phyloP scores from a whole-genome alignment of 768 basidiomycete species.

The Pulveroboletus frians region DNA sequence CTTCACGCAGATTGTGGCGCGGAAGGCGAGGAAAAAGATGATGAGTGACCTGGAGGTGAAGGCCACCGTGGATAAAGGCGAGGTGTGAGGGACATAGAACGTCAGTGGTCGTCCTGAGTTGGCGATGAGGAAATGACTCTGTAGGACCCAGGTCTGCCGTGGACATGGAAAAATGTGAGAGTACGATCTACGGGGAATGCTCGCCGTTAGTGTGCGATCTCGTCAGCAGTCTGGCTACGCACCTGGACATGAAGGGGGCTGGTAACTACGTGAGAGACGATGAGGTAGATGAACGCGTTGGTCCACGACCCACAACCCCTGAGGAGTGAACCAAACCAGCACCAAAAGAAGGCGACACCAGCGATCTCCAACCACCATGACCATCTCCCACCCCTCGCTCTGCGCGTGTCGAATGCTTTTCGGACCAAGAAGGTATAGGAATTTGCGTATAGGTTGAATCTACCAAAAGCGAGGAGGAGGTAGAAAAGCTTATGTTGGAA shows the following conservation, averaged over 20 bases:
- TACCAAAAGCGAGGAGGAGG: slow-evolving; percentile 79
- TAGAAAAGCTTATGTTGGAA: slow-evolving; percentile 94
- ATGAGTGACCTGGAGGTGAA: slow-evolving; percentile 96
- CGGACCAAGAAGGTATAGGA: slow-evolving; percentile 74
- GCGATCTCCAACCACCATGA: slow-evolving; percentile 71
- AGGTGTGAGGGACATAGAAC: slow-evolving; percentile 82
- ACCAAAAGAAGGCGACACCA: slow-evolving; percentile 81
- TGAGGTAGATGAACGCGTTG: slow-evolving; percentile 63
- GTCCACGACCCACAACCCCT: slow-evolving; percentile 67
- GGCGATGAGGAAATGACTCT: slow-evolving; percentile 91
- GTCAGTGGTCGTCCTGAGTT: slow-evolving; percentile 96
- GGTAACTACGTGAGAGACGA: slow-evolving; percentile 80
- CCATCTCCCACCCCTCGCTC: slow-evolving; percentile 68
- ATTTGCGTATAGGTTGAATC: slow-evolving; percentile 91
- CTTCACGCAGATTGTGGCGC: slow-evolving; percentile 83
- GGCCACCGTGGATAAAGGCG: slow-evolving; percentile 92
- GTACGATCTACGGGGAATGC: slow-evolving; percentile 61
- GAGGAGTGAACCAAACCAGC: slow-evolving; percentile 76
- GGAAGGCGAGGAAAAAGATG: slow-evolving; percentile 96
- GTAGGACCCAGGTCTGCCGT: slow-evolving; percentile 84
- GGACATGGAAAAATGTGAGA: slow-evolving; percentile 96
- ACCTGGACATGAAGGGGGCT: slow-evolving; percentile 96
- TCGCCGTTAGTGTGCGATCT: not conserved
- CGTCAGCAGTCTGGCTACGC: slow-evolving; percentile 17
- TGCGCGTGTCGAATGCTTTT: slow-evolving; percentile 59